A percentile compares a stretch with the other conserved stretches of the same genome.
Evolutionary conservation across 768 basidiomycete species (phyloP).

Genomic region (Suillus subluteus): DNA sequence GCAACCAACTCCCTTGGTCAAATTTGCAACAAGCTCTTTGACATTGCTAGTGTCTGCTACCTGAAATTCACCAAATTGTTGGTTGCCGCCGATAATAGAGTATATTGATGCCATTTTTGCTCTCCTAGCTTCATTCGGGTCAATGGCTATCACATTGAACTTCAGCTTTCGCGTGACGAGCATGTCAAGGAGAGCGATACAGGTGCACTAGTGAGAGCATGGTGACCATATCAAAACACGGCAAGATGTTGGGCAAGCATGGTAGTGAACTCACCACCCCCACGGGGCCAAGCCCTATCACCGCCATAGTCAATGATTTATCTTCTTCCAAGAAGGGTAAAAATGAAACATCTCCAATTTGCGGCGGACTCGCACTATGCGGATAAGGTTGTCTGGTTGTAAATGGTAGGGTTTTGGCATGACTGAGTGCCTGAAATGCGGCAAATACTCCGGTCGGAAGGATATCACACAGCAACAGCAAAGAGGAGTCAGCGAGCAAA

Average conservation of each 20-base stretch:
- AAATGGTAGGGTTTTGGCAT: slow-evolving; percentile 69
- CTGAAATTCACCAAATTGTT: slow-evolving; percentile 46
- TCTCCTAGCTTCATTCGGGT: slow-evolving; percentile 58
- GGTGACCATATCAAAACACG: neutral
- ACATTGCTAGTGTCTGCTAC: slow-evolving; percentile 56
- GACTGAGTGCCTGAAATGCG: slow-evolving; percentile 68
- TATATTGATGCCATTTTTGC: slow-evolving; percentile 65
- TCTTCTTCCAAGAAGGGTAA: slow-evolving; percentile 49
- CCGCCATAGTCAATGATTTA: slow-evolving; percentile 57
- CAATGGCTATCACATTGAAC: slow-evolving; percentile 66
- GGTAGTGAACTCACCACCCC: slow-evolving; percentile 52
- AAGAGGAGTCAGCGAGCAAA: slow-evolving; percentile 63
- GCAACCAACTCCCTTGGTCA: slow-evolving; percentile 63
- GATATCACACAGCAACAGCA: slow-evolving; percentile 77
- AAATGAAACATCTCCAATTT: slow-evolving; percentile 8
- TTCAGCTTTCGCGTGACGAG: slow-evolving; percentile 48
- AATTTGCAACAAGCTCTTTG: slow-evolving; percentile 48
- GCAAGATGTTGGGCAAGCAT: slow-evolving; percentile 6
- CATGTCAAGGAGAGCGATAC: slow-evolving; percentile 65
- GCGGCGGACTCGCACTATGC: slow-evolving; percentile 20
- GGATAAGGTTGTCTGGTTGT: slow-evolving; percentile 67
- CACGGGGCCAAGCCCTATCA: slow-evolving; percentile 80
- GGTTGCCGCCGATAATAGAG: slow-evolving; percentile 49
- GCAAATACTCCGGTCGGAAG: slow-evolving; percentile 83
- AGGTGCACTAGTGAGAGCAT: slow-evolving; percentile 49